These are phyloP conservation scores for Penicillium olsonii DNA, from an alignment of 2,329 filamentous ascomycete species.

Conservation along the genomic window DNA sequence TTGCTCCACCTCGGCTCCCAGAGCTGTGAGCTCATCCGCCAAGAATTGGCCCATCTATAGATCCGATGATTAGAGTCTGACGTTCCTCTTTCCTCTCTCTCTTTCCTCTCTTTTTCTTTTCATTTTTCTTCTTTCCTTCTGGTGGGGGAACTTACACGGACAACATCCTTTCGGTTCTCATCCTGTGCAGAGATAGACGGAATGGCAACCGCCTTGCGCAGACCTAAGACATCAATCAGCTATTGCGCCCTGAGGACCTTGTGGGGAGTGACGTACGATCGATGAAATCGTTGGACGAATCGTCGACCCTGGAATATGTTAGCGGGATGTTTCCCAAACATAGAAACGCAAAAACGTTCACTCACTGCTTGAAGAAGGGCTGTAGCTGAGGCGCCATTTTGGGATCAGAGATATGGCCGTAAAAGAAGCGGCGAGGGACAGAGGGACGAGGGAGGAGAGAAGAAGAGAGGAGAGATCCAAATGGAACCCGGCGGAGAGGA, in stretches of 20 bases:
- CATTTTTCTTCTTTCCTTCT: not conserved
- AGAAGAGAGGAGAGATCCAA: constrained; percentile 20
- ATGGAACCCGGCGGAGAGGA: constrained; percentile 33
- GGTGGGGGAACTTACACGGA: constrained; percentile 58
- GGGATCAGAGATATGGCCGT: constrained; percentile 49
- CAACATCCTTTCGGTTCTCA: constrained; percentile 82
- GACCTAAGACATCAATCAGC: constrained; percentile 40
- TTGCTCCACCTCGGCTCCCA: constrained; percentile 86
- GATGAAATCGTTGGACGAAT: constrained; percentile 77
- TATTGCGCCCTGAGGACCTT: not conserved
- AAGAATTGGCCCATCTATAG: constrained; percentile 85
- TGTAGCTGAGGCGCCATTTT: constrained; percentile 91
- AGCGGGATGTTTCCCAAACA: too few relatives aligned
- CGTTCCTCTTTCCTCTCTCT: too few relatives aligned
- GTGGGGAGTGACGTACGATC: constrained; percentile 58
- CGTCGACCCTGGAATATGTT: constrained; percentile 61
- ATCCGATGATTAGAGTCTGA: not conserved
- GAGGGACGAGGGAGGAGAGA: constrained; percentile 12
- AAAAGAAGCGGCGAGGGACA: constrained; percentile 39
- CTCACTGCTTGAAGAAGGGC: constrained; percentile 80
- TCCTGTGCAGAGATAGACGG: constrained; percentile 94
- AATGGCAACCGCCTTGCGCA: constrained; percentile 90
- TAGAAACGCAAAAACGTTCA: too few relatives aligned
- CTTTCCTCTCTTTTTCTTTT: too few relatives aligned
- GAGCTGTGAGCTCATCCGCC: constrained; percentile 73